Evolutionary conservation across 2,329 filamentous ascomycete species (phyloP), one percentile per base, ranked within the genome.

Genomic region (Biscogniauxia marginata): DNA sequence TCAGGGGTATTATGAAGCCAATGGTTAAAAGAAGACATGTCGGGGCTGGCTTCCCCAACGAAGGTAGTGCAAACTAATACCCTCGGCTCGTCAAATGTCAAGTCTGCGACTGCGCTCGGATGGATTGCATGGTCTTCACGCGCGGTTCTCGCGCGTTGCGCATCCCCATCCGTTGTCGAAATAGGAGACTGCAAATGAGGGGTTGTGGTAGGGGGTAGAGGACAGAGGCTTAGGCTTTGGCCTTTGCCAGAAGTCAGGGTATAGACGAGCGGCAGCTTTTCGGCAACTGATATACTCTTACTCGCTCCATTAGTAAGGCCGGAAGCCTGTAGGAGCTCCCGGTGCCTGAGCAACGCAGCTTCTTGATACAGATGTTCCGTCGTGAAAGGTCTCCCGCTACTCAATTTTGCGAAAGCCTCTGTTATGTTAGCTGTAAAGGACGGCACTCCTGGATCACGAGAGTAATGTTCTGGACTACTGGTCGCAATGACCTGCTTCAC

Each of bases 51-150:
- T 62, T 87, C 84, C 23, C 84, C 84, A 23, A 87, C 82, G 65
- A 86, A 87, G 0, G 84, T 87, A 0, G 85, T 88, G 67, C 85
- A 87, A 1, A 87, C 84, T 9, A 88, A 72, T n/a, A 86, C 81
- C 60, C 85, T 78, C 7, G 80, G 76, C 63, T 87, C 84, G 25
- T 87, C 84, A 63, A 88, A 86, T 8, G 79, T 80, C 19, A 87
- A 72, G 60, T 84, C 82, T 4, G 79, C 74, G 1, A 80, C 77
- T 2, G 78, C 75, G 18, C 76, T 76, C 7, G 78, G 75, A 30
- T 79, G 75, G 58, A 82, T 78, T 39, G 75, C 64, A 22, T 75
- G 70, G 24, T 79, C 77, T 46, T 77, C 74, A 19, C 67, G 67
- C 16, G 59, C 65, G 18, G 60, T 55, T 58, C 55, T 73, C 25